Evolutionary conservation across 192 early-diverging fungal genomes (phyloP).

Genomic region (Umbelopsis ramanniana): DNA sequence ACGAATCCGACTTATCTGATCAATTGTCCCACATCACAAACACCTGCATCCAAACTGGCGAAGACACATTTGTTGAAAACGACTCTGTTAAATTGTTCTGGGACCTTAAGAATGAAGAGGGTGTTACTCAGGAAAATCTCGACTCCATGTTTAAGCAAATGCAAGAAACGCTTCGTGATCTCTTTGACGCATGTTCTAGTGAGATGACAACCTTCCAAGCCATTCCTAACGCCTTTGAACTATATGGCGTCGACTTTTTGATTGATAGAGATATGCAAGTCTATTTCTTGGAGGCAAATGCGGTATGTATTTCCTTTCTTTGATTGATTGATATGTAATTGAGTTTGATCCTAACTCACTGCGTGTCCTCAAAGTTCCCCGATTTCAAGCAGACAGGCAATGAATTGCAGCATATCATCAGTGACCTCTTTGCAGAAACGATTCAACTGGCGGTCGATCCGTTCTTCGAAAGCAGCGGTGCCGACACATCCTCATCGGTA

Average conservation of each 20-base stretch:
- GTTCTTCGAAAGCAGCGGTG: constrained; percentile 24
- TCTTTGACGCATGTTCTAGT: constrained; percentile 61
- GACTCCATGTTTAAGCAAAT: constrained; percentile 59
- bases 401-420: constrained; percentile 53
- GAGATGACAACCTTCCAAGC: constrained; percentile 69
- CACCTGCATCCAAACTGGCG: constrained; percentile 64
- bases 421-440: constrained; percentile 63
- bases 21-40: constrained; percentile 64
- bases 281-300: constrained; percentile 66
- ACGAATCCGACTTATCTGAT: constrained; percentile 47
- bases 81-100: constrained; percentile 60
- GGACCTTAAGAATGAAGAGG: constrained; percentile 47
- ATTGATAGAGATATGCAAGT: constrained; percentile 57
- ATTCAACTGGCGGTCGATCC: constrained; percentile 40
- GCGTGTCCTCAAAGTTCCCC: constrained; percentile 47
- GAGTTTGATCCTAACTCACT: neutral
- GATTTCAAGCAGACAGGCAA: constrained; percentile 72
- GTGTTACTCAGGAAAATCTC: constrained; percentile 43
- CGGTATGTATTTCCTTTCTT: constrained; percentile 34
- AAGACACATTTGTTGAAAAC: constrained; percentile 52
- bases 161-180: constrained; percentile 54
- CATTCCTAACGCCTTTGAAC: constrained; percentile 65
- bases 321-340: neutral
- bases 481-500: neutral
- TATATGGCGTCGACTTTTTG: constrained; percentile 72